Evolutionary conservation across 257 asterid genomes (phyloP).

Genomic region (Penstemon davidsonii): DNA sequence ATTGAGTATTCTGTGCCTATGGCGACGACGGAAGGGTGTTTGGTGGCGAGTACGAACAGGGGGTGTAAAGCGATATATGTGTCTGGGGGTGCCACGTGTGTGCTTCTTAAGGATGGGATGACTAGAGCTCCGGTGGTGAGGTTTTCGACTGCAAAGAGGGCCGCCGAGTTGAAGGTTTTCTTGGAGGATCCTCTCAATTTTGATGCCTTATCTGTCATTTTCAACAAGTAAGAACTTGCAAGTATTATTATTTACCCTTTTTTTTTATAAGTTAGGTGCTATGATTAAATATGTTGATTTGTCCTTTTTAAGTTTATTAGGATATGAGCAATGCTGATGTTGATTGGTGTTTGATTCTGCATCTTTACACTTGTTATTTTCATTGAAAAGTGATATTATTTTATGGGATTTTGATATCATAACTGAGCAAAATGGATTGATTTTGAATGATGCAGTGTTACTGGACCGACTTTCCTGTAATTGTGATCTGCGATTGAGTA

Average conservation of each 20-base stretch:
- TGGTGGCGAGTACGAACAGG: constrained; percentile 90
- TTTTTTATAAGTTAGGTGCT: neutral
- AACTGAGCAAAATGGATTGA: neutral
- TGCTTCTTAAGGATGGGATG: constrained; percentile 81
- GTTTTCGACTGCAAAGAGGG: constrained; percentile 75
- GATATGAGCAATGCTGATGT: constrained; percentile 24
- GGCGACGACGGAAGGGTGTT: constrained; percentile 98
- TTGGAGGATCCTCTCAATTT: constrained; percentile 85
- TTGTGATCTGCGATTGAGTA: neutral
- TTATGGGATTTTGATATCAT: neutral
- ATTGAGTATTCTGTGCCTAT: constrained; percentile 76
- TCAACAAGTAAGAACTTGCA: constrained; percentile 59
- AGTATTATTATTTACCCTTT: neutral
- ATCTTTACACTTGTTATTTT: neutral
- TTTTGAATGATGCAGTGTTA: neutral
- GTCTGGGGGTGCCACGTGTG: constrained; percentile 79
- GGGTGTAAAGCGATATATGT: constrained; percentile 88
- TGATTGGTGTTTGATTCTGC: constrained; percentile 30
- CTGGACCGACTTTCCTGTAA: neutral
- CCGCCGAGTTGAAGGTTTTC: constrained; percentile 76
- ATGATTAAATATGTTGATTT: neutral
- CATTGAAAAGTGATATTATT: neutral
- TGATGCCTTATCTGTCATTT: constrained; percentile 62
- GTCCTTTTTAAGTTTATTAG: constrained; percentile 13
- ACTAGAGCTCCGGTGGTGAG: constrained; percentile 96